Conservation (phyloP, 129 eudicot species). For the Deinandra increscens region DNA sequence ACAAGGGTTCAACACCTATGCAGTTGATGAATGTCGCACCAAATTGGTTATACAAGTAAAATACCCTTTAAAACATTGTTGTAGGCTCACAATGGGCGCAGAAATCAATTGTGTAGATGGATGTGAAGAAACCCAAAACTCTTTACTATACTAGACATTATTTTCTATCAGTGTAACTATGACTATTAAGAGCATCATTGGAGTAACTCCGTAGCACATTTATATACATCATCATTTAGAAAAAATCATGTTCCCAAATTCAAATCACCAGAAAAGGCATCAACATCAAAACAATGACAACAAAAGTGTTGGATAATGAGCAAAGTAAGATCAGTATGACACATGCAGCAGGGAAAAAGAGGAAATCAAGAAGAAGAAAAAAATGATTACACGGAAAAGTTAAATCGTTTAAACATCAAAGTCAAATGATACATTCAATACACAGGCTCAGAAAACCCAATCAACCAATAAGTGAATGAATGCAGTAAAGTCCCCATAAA, state of each 20-base stretch:
- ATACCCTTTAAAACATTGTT: neutral
- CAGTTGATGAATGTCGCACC: neutral
- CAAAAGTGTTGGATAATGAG: neutral
- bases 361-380: slow-evolving; percentile 31
- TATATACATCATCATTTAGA: slow-evolving; percentile 29
- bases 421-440: neutral
- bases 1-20: neutral
- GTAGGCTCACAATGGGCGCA: slow-evolving; percentile 16
- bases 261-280: neutral
- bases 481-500: neutral
- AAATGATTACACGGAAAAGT: slow-evolving; percentile 34
- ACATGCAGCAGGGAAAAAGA: slow-evolving; percentile 48
- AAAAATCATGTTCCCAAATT: slow-evolving; percentile 20
- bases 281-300: neutral
- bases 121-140: too few relatives aligned
- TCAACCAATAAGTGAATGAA: neutral
- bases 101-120: too few relatives aligned
- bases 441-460: neutral
- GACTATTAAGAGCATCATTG: slow-evolving; percentile 47
- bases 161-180: slow-evolving; percentile 65
- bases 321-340: neutral
- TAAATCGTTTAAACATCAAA: neutral
- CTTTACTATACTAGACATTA: neutral
- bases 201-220: slow-evolving; percentile 34
- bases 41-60: neutral